Conservation (phyloP, 2,329 filamentous ascomycete genomes). For the Ophiosphaerella herpotricha region DNA sequence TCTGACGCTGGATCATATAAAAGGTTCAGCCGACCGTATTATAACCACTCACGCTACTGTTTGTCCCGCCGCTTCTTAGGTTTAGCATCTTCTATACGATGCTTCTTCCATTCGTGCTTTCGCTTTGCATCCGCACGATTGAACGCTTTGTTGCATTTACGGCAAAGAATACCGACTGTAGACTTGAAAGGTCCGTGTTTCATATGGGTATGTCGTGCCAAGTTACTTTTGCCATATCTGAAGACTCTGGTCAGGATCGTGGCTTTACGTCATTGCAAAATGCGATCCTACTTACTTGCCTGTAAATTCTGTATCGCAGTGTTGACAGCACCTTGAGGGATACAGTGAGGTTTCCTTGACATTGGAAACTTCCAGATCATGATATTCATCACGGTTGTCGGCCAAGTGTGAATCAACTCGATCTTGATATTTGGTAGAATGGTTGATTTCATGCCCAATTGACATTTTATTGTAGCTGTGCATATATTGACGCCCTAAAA, state of each 20-base stretch:
- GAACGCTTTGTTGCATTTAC: conserved; percentile 4
- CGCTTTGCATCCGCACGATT: conserved; percentile 14
- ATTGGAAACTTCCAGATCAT: not conserved
- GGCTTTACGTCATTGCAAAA: not conserved
- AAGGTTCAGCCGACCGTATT: not conserved
- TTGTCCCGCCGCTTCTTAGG: conserved; percentile 10
- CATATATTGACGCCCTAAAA: no score
- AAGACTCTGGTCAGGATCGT: conserved; percentile 1
- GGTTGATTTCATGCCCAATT: no score
- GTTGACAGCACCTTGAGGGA: not conserved
- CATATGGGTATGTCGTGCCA: conserved; percentile 8
- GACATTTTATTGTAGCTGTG: no score
- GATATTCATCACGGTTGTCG: no score
- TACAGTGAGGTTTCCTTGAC: not conserved
- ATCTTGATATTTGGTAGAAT: no score
- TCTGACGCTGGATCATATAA: conserved; percentile 10
- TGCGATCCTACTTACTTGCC: conserved; percentile 9
- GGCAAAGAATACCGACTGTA: conserved; percentile 3
- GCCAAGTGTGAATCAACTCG: no score
- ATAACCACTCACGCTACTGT: not conserved
- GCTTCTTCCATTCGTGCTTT: conserved; percentile 23
- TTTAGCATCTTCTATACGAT: conserved; percentile 5
- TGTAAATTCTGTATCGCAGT: conserved; percentile 5
- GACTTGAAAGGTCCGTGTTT: not conserved
- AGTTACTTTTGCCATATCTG: conserved; percentile 16